Percentiles rank a stretch among this genome's conserved stretches.
These are phyloP conservation scores for Isabelozyma rhagii DNA, from an alignment of 805 yeast species.

Conservation along the genomic window DNA sequence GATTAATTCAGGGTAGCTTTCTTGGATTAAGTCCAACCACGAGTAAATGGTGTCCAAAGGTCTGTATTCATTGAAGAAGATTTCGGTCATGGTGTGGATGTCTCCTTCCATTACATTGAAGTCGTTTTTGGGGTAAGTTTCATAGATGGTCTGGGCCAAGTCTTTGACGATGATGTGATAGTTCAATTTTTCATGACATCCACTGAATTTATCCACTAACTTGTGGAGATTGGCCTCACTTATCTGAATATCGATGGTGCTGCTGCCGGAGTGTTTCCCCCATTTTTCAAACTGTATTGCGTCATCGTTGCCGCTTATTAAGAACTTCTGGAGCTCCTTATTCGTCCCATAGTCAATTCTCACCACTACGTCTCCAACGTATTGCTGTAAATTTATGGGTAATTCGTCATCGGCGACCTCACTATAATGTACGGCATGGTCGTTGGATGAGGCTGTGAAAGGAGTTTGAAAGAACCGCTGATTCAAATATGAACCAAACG, in stretches of 20 bases:
- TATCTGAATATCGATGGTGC: slow-evolving; percentile 18
- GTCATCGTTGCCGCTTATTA: slow-evolving; percentile 8
- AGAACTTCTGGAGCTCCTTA: slow-evolving; percentile 11
- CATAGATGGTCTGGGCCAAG: slow-evolving; percentile 53
- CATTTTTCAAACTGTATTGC: slow-evolving; percentile 34
- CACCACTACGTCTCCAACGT: slow-evolving; percentile 42
- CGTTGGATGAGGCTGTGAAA: neutral
- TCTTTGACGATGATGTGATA: slow-evolving; percentile 51
- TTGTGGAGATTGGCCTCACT: slow-evolving; percentile 14
- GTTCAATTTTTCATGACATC: slow-evolving; percentile 12
- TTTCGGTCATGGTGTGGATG: slow-evolving; percentile 31
- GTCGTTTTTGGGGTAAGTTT: slow-evolving; percentile 45
- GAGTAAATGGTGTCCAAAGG: slow-evolving; percentile 64
- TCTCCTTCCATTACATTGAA: slow-evolving; percentile 5
- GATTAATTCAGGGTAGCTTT: slow-evolving; percentile 64
- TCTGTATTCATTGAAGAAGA: slow-evolving; percentile 70
- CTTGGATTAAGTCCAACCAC: slow-evolving; percentile 63
- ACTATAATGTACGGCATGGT: slow-evolving; percentile 25
- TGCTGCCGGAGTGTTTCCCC: slow-evolving; percentile 34
- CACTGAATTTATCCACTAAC: slow-evolving; percentile 18
- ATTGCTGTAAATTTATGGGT: slow-evolving; percentile 42
- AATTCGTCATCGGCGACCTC: slow-evolving; percentile 19
- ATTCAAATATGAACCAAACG: neutral
- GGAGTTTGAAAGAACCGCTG: neutral
- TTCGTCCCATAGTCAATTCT: slow-evolving; percentile 34